Evolutionary conservation across 2,329 filamentous ascomycete genomes (phyloP), one percentile per base, ranked within the genome.

Genomic region (Fusarium torulosum): DNA sequence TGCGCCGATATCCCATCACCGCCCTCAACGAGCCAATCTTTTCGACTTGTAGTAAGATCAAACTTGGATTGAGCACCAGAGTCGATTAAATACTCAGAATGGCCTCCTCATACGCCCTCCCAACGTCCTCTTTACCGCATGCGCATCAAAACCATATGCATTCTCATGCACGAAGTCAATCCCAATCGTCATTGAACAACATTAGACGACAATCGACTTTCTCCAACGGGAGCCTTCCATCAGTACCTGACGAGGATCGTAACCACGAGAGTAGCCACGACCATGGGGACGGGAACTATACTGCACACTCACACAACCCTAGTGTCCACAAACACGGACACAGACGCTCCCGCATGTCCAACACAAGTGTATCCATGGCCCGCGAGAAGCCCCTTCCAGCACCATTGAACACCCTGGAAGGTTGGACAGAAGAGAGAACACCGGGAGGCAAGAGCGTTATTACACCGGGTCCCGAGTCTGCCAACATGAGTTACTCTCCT

Each of bases 21-120:
- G 35, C 44, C 54, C 51, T 50, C 54, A 27, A 45, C 42, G 37
- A 59, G 41, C 29, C 40, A 38, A 49, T 47, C 52, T 44, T 37
- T 14, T 25, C 31, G 23, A 31, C 49, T 54, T 58, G 37, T 19
- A 50, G 27, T 23, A 33, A 40, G n/a, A 19, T 40, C 23, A 35
- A 57, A 59, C 31, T 58, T 61, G 52, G 46, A 41, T 51, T 53
- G 25, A 57, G 42, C 50, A 57, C 49, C 51, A 19, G 38, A 21
- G 19, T 46, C 25, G 50, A 50, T 11, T 23, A 44, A 35, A 44
- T 47, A 33, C 25, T 53, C 45, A 77, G 59, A 57, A 85, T 85
- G 83, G 80, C 83, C 61, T 83, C 85, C 37, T 83, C 85, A 21
- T 88, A 86, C 73, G 79, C 81, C 51, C 75, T 88, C 54, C 85